Conservation (phyloP, 192 early-diverging fungal genomes). For the Coemansia sp. region DNA sequence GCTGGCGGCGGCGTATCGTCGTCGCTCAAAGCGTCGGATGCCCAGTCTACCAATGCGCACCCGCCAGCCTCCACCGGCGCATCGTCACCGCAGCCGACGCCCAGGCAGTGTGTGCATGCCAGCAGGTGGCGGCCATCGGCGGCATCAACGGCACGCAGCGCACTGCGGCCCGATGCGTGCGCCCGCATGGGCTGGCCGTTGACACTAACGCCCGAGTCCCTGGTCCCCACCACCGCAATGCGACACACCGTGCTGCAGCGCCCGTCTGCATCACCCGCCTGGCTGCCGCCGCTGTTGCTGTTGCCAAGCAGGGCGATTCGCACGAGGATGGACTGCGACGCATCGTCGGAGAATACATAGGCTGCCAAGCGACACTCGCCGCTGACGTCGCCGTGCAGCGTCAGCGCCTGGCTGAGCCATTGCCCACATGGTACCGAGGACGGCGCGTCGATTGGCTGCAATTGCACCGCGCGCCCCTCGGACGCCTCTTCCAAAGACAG, state of each 20-base stretch:
- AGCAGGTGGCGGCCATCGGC: constrained; percentile 3
- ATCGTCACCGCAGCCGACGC: constrained; percentile 7
- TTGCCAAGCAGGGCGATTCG: too few species aligned
- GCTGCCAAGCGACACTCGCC: not conserved
- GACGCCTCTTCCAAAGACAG: too few species aligned
- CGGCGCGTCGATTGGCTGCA: constrained; percentile 6
- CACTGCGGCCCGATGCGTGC: constrained; percentile 7
- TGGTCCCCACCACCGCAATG: too few species aligned
- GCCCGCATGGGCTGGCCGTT: constrained; percentile 41
- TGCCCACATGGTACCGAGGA: not conserved
- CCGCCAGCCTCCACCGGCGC: not conserved
- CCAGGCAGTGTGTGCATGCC: constrained; percentile 20
- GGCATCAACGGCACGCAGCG: constrained; percentile 23
- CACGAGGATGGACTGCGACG: too few species aligned
- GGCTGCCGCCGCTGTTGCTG: not conserved
- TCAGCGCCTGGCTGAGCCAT: not conserved
- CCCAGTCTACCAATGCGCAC: not conserved
- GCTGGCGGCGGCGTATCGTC: not conserved
- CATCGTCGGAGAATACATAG: not conserved
- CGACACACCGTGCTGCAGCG: too few species aligned
- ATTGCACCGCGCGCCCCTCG: constrained; percentile 5
- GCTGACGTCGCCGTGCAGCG: too few species aligned
- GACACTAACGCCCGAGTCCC: constrained; percentile 12
- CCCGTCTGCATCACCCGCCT: too few species aligned
- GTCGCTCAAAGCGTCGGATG: not conserved